Percentiles rank a stretch among this genome's conserved stretches.
These are phyloP conservation scores for Mangifera indica DNA, from an alignment of 345 rosid genomes.

Conservation along the genomic window DNA sequence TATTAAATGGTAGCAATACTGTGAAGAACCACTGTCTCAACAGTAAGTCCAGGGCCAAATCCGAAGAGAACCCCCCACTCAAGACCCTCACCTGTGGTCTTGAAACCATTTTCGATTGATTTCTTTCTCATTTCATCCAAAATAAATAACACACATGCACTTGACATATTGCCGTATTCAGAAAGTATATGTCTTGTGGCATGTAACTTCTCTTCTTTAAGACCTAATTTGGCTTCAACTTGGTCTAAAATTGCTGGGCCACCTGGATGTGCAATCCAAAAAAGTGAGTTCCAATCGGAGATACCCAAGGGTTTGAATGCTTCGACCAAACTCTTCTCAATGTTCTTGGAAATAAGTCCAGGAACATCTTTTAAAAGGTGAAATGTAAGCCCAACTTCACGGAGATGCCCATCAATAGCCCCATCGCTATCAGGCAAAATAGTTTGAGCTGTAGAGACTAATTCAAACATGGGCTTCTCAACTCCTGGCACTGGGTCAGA, in stretches of 20 bases:
- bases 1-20: conserved; percentile 20
- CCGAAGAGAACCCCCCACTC: conserved; percentile 63
- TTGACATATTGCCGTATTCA: conserved; percentile 50
- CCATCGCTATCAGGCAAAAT: conserved; percentile 50
- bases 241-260: conserved; percentile 50
- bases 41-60: conserved; percentile 55
- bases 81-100: conserved; percentile 50
- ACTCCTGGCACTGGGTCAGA: conserved; percentile 30
- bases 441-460: conserved; percentile 43
- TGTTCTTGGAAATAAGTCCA: conserved; percentile 37
- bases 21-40: conserved; percentile 53
- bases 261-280: conserved; percentile 56
- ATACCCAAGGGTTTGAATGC: conserved; percentile 46
- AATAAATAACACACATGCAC: conserved; percentile 45
- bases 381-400: conserved; percentile 48
- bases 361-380: conserved; percentile 50
- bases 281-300: conserved; percentile 55
- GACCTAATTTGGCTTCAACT: conserved; percentile 36
- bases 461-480: conserved; percentile 42
- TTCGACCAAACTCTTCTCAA: conserved; percentile 36
- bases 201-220: conserved; percentile 37
- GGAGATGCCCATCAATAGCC: conserved; percentile 51
- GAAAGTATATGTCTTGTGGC: conserved; percentile 36
- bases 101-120: conserved; percentile 28
- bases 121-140: conserved; percentile 52